Evolutionary conservation across 2,329 filamentous ascomycete species (phyloP), one percentile per base, ranked within the genome.

Genomic region (Sclerotinia borealis): DNA sequence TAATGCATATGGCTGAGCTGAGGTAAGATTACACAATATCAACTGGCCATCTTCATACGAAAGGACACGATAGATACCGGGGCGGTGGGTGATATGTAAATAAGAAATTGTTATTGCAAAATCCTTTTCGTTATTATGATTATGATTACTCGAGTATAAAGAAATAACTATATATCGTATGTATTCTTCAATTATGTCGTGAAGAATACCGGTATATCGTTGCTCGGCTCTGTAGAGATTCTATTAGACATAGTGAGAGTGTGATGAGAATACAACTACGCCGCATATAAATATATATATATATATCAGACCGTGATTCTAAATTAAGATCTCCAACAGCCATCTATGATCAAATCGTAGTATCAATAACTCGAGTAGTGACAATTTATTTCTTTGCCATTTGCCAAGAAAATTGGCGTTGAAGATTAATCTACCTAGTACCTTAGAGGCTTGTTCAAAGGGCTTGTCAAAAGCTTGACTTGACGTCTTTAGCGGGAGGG

Each of bases 391-490:
- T 25, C 4, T 2, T 36, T 59, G 8, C 13, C 22, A n/a, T n/a
- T n/a, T 31, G 47, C 58, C 58, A 54, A 61, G 50, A 41, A 13
- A 58, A 58, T 34, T 58, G 54, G 39, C 39, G 9, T 19, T 25
- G 19, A 36, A 5, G 15, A n/a, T 52, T 51, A 52, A n/a, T n/a
- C n/a, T n/a, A n/a, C n/a, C n/a, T n/a, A n/a, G n/a, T n/a, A n/a
- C n/a, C n/a, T n/a, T n/a, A 47, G 15, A 2, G 7, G n/a, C 43
- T 25, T 47, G 43, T 19, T 19, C n/a, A 11, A 8, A 13, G 41
- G 34, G 47, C 58, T 60, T 41, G 51, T 58, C 25, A 47, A 62
- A 58, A 55, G 51, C 50, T 58, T 56, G 60, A 56, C 51, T 62
- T 56, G 19, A 58, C 31, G 31, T 48, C 60, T 62, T 39, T 39